phyloP scores from a whole-genome alignment of 2,329 filamentous ascomycete species.

The Orbilia brochopaga region DNA sequence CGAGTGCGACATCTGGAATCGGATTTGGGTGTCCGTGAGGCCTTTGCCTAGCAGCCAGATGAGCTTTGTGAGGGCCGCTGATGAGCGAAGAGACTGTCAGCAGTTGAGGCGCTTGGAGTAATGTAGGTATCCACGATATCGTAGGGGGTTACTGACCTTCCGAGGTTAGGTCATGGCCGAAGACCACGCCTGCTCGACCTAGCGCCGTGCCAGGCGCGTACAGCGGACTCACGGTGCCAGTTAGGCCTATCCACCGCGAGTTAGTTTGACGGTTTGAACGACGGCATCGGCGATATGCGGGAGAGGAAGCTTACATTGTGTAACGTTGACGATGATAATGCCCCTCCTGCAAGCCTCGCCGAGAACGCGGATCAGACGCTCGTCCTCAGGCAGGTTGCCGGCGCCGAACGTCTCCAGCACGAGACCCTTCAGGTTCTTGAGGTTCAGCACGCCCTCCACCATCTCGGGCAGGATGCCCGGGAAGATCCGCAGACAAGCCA shows the following conservation, averaged over 20 bases:
- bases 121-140: background rate
- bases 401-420: slow-evolving; percentile 92
- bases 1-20: slow-evolving; percentile 73
- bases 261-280: slow-evolving; percentile 1
- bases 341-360: slow-evolving; percentile 77
- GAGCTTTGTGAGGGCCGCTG: slow-evolving; percentile 84
- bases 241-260: slow-evolving; percentile 59
- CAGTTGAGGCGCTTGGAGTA: background rate
- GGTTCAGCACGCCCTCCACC: slow-evolving; percentile 79
- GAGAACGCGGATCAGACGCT: slow-evolving; percentile 78
- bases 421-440: slow-evolving; percentile 78
- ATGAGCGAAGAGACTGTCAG: background rate
- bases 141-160: slow-evolving; percentile 62
- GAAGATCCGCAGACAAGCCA: slow-evolving; percentile 87
- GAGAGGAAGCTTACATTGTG: slow-evolving; percentile 71
- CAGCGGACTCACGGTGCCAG: slow-evolving; percentile 76
- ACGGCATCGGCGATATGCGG: slow-evolving; percentile 27
- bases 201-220: slow-evolving; percentile 79
- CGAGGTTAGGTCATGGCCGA: slow-evolving; percentile 85
- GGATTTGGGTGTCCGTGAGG: slow-evolving; percentile 70
- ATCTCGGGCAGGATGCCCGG: slow-evolving; percentile 93
- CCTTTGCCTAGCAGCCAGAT: slow-evolving; percentile 78
- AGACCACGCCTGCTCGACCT: slow-evolving; percentile 82
- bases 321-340: slow-evolving; percentile 87
- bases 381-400: slow-evolving; percentile 86